These are phyloP conservation scores for Colletotrichum theobromicola DNA, from an alignment of 2,329 filamentous ascomycete genomes.

Conservation along the genomic window DNA sequence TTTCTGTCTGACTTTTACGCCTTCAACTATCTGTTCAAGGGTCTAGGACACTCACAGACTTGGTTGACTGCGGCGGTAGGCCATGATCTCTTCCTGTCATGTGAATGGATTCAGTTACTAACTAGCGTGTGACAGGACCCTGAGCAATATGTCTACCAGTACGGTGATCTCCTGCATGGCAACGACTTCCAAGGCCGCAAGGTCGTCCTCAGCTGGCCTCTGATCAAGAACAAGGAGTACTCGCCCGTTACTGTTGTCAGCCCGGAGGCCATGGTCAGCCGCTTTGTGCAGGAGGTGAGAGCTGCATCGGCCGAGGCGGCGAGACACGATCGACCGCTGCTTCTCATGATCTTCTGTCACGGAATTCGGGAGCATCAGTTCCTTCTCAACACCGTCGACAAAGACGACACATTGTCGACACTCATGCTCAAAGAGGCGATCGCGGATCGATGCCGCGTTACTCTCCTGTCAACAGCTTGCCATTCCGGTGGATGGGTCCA, in stretches of 20 bases:
- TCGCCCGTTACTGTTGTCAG: not conserved
- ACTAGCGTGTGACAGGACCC: no score
- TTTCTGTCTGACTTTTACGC: constrained; percentile 21
- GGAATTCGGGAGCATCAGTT: not conserved
- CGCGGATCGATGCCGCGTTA: not conserved
- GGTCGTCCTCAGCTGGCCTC: not conserved
- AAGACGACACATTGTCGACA: not conserved
- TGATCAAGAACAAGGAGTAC: not conserved
- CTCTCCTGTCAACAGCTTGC: not conserved
- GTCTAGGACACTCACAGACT: not conserved
- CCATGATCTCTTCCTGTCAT: no score
- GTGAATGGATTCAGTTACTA: no score
- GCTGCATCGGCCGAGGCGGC: not conserved
- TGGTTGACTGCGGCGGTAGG: not conserved
- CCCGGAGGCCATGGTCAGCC: not conserved
- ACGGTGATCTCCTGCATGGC: not conserved
- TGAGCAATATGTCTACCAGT: not conserved
- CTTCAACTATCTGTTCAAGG: constrained; percentile 17
- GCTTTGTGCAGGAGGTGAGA: not conserved
- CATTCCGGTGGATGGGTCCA: not conserved
- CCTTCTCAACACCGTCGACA: not conserved
- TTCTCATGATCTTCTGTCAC: not conserved
- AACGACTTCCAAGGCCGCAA: not conserved
- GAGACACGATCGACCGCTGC: constrained; percentile 25
- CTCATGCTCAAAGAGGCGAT: not conserved